phyloP scores from a whole-genome alignment of 306 rosid genomes.

The Glycine latifolia region DNA sequence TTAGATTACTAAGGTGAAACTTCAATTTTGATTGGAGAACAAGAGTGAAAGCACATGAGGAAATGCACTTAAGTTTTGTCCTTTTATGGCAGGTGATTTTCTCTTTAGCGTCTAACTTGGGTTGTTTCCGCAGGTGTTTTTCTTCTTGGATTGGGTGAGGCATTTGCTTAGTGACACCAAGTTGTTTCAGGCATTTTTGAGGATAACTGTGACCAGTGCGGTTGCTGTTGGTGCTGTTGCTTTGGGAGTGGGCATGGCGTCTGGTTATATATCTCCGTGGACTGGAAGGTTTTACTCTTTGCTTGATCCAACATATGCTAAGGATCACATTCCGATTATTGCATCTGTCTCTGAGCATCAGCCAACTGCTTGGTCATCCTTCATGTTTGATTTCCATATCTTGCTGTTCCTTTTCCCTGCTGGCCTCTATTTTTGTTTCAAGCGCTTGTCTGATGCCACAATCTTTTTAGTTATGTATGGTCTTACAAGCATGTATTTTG shows the following conservation, averaged over 20 bases:
- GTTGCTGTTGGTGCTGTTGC: constrained; percentile 84
- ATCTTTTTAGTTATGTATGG: constrained; percentile 97
- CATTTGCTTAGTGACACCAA: constrained; percentile 77
- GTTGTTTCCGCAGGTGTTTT: constrained; percentile 69
- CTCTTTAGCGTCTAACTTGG: constrained; percentile 34
- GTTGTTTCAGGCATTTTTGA: constrained; percentile 87
- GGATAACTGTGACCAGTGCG: constrained; percentile 90
- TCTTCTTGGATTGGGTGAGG: constrained; percentile 96
- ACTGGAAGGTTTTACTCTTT: constrained; percentile 96
- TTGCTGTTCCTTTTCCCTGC: constrained; percentile 96
- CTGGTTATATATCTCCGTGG: constrained; percentile 99
- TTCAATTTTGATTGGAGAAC: not conserved
- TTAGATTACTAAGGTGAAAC: not conserved
- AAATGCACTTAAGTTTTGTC: not conserved
- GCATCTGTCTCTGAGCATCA: constrained; percentile 99
- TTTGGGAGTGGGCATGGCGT: constrained; percentile 89
- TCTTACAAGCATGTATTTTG: constrained; percentile 99
- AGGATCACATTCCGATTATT: constrained; percentile 96
- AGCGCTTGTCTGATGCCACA: constrained; percentile 96
- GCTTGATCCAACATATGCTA: constrained; percentile 98
- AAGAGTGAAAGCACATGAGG: not conserved
- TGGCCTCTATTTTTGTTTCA: constrained; percentile 98
- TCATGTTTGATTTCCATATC: constrained; percentile 99
- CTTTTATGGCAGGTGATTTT: not conserved
- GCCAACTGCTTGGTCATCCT: constrained; percentile 99